Evolutionary conservation across 441 rosid genomes (phyloP), one percentile per base, ranked within the genome.

Genomic region (Arabidopsis hybrid): DNA sequence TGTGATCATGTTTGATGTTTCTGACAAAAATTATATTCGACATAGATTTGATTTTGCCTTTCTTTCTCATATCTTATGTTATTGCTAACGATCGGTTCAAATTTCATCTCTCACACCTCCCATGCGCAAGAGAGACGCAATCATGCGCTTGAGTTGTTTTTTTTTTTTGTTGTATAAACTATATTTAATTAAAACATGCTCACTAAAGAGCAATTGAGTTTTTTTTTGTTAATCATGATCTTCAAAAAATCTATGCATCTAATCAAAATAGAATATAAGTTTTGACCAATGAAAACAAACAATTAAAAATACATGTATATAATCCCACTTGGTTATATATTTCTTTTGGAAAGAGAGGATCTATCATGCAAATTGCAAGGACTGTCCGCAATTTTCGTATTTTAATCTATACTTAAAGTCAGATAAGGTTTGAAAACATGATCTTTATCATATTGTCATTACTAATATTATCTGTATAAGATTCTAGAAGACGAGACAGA

Each of bases 1-100:
- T 68, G 32, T 52, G 63, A 51, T 74, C 68, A 34, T 67, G 56
- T 53, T 75, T 52, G 29, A 60, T 60, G 63, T 21, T 21, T 60
- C 63, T 60, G 50, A 60, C 69, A 45, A 60, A 67, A 60, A 26
- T 3, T 21, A 34, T 60, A 67, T 52, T 60, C 73, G 42, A 68
- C 21, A 68, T 51, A 61, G 35, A 75, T 75, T 45, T 36, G 46
- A 46, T 50, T 70, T 60, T 60, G 18, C 67, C 51, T 16, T 71
- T 70, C 16, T 57, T 36, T 21, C 29, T 46, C 11, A 9, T 39
- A 18, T 11, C 2, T 60, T 60, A 40, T 39, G 3, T 50, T 8
- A 9, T 51, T 51, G 26, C 4, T 34, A 69, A 69, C 60, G 36
- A 42, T 52, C 8, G 18, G 29, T 16, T 62, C 26, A 52, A 34